phyloP scores from a whole-genome alignment of 495 filamentous ascomycete genomes.

The Aspergillus olivimuriae region DNA sequence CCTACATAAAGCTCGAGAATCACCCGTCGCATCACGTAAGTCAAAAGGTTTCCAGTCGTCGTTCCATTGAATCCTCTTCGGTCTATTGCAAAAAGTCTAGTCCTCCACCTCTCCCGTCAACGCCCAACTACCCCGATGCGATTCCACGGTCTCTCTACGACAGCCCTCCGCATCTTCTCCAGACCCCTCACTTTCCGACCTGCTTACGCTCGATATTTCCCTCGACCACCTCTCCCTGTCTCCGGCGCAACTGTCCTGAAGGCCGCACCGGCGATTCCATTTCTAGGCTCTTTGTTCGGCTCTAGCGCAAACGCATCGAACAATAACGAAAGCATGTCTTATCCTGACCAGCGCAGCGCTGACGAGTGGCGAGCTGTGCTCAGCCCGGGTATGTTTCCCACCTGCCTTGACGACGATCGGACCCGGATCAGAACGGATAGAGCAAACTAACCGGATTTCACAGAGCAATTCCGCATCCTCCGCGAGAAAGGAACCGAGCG shows the following conservation, averaged over 20 bases:
- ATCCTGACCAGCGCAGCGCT: constrained; percentile 70
- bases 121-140: constrained; percentile 43
- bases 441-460: constrained; percentile 9
- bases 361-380: constrained; percentile 87
- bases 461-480: constrained; percentile 92
- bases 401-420: not conserved
- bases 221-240: constrained; percentile 25
- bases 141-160: constrained; percentile 39
- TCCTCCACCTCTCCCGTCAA: not conserved
- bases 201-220: not conserved
- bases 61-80: too few relatives aligned
- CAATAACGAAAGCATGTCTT: constrained; percentile 57
- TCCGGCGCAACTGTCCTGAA: constrained; percentile 31
- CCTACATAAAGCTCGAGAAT: too few relatives aligned
- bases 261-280: constrained; percentile 69
- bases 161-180: constrained; percentile 44
- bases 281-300: constrained; percentile 73
- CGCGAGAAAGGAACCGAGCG: constrained; percentile 87
- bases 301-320: constrained; percentile 38
- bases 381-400: constrained; percentile 50
- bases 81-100: too few relatives aligned
- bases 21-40: too few relatives aligned
- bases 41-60: too few relatives aligned
- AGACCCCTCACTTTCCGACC: constrained; percentile 16
- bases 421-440: not conserved